Evolutionary conservation across 345 rosid species (phyloP).

Genomic region (Euphorbia tirucalli): DNA sequence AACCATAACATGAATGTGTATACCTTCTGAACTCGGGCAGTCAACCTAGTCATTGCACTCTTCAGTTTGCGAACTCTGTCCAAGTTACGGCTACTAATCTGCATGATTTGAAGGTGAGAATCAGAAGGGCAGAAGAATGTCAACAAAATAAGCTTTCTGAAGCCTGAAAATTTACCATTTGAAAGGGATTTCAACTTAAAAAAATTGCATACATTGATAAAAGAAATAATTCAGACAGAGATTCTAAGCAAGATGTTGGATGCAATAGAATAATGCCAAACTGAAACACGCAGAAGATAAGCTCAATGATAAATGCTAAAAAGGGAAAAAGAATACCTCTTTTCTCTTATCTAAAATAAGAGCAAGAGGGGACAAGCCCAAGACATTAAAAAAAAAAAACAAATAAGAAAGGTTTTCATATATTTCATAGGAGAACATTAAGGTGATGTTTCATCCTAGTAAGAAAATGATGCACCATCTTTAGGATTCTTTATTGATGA

Average conservation of each 20-base stretch:
- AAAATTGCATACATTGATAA: neutral
- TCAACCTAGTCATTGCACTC: slow-evolving; percentile 95
- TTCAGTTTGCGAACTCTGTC: slow-evolving; percentile 94
- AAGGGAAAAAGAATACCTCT: no score
- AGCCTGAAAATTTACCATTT: no score
- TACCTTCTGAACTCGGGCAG: slow-evolving; percentile 96
- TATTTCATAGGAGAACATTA: no score
- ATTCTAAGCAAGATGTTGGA: no score
- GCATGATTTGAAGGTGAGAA: slow-evolving; percentile 17
- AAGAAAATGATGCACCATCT: no score
- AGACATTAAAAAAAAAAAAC: neutral
- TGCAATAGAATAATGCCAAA: neutral
- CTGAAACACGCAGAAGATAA: neutral
- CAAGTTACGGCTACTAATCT: slow-evolving; percentile 95
- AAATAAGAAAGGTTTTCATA: no score
- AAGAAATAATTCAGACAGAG: no score
- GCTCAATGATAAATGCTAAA: neutral
- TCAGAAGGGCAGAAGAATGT: neutral
- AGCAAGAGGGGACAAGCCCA: neutral
- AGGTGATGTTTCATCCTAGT: no score
- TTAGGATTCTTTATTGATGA: no score
- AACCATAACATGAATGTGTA: neutral
- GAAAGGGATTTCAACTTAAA: neutral
- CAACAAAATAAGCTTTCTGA: neutral
- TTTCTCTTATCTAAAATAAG: neutral